Percentiles rank a stretch among this genome's conserved stretches.
Evolutionary conservation across 768 basidiomycete genomes (phyloP).

Genomic region (Russula brevipes): DNA sequence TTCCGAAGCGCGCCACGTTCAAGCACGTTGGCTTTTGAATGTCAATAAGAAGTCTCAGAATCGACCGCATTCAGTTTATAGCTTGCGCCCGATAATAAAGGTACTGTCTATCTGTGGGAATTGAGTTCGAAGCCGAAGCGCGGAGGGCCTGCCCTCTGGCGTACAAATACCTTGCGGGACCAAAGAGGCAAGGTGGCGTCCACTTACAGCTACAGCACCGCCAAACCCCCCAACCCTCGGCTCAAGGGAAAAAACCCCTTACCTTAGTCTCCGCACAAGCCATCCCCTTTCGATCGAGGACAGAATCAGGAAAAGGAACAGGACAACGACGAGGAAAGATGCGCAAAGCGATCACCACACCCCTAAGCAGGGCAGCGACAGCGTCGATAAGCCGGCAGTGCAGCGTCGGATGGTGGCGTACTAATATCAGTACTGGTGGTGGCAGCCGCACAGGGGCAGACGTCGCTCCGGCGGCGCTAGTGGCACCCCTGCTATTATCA

Average conservation of each 20-base stretch:
- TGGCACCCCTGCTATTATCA: neutral
- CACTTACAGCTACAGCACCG: no score
- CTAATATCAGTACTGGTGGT: neutral
- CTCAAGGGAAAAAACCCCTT: neutral
- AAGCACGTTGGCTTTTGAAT: no score
- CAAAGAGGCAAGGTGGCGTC: neutral
- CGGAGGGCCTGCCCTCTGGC: neutral
- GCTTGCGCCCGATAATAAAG: neutral
- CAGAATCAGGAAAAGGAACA: neutral
- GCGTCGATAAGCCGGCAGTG: neutral
- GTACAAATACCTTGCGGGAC: conserved; percentile 13
- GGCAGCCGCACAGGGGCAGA: no score
- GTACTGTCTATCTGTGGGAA: neutral
- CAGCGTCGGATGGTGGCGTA: neutral
- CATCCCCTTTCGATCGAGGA: neutral
- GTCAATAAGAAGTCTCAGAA: no score
- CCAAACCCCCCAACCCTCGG: neutral
- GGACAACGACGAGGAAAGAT: neutral
- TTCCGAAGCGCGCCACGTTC: no score
- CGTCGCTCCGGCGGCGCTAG: neutral
- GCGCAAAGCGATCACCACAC: neutral
- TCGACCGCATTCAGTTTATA: neutral
- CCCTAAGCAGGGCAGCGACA: neutral
- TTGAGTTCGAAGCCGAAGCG: neutral
- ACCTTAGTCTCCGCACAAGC: neutral